A percentile compares a stretch with the other conserved stretches of the same genome.
phyloP scores from a whole-genome alignment of 352 stramenopile genomes.

The Phytophthora cryptogea region DNA sequence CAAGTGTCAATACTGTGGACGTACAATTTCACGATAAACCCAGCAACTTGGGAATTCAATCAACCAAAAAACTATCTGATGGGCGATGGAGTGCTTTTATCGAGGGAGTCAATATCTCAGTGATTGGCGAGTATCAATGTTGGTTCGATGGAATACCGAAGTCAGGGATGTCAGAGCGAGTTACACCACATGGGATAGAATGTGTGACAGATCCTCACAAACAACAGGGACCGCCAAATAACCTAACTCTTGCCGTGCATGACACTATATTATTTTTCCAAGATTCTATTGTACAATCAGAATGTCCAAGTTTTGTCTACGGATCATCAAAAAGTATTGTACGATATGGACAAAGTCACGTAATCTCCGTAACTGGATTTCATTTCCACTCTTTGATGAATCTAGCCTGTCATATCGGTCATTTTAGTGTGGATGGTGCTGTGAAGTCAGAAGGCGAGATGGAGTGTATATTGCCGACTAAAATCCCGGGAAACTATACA shows the following conservation, averaged over 20 bases:
- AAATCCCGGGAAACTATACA: slow-evolving; percentile 43
- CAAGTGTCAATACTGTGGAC: slow-evolving; percentile 28
- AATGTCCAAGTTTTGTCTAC: slow-evolving; percentile 28
- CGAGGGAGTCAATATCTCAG: slow-evolving; percentile 17
- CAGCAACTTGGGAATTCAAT: slow-evolving; percentile 12
- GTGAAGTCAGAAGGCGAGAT: slow-evolving; percentile 30
- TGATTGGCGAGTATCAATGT: slow-evolving; percentile 32
- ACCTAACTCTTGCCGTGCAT: slow-evolving; percentile 21
- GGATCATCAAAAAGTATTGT: slow-evolving; percentile 16
- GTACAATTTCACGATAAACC: slow-evolving; percentile 26
- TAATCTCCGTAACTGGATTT: slow-evolving; percentile 32
- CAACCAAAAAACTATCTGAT: slow-evolving; percentile 6
- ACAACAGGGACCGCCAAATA: slow-evolving; percentile 5
- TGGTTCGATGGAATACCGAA: slow-evolving; percentile 21
- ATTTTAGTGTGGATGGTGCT: slow-evolving; percentile 5
- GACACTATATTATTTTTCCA: slow-evolving; percentile 20
- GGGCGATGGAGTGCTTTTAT: slow-evolving; percentile 19
- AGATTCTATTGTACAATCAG: slow-evolving; percentile 8
- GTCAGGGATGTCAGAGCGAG: slow-evolving; percentile 16
- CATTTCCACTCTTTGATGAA: slow-evolving; percentile 36
- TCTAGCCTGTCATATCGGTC: slow-evolving; percentile 28
- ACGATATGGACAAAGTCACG: slow-evolving; percentile 16
- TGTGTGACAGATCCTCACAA: slow-evolving; percentile 12
- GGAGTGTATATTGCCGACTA: slow-evolving; percentile 31
- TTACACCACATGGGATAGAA: slow-evolving; percentile 20